Percentiles rank a stretch among this genome's conserved stretches.
Evolutionary conservation across 1,284 basidiomycete genomes (phyloP).

Genomic region (Microbotryum violaceum): DNA sequence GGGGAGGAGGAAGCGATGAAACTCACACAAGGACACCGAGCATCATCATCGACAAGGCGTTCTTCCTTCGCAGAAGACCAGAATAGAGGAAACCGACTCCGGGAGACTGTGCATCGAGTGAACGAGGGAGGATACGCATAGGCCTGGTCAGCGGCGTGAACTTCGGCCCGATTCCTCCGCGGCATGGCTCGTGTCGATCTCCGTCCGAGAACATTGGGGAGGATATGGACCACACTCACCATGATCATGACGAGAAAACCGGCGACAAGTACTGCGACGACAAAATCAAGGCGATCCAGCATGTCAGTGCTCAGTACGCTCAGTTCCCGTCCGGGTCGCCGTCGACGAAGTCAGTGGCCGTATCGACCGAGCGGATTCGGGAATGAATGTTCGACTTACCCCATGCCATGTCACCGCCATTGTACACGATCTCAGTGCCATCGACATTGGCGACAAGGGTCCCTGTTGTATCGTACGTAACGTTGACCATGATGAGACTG

Average conservation of each 20-base stretch:
- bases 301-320: not conserved
- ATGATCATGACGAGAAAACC: slow-evolving; percentile 69
- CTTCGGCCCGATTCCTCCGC: not conserved
- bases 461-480: slow-evolving; percentile 18
- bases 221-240: slow-evolving; percentile 38
- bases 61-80: slow-evolving; percentile 42
- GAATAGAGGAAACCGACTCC: slow-evolving; percentile 9
- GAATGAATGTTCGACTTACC: not conserved
- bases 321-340: not conserved
- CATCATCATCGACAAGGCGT: slow-evolving; percentile 87
- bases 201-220: not conserved
- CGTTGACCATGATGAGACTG: slow-evolving; percentile 3
- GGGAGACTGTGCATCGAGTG: not conserved
- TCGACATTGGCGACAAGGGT: slow-evolving; percentile 11
- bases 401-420: slow-evolving; percentile 19
- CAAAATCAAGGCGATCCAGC: slow-evolving; percentile 2
- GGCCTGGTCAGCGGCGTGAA: not conserved
- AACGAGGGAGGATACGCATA: not conserved
- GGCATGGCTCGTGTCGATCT: not conserved
- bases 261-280: not conserved
- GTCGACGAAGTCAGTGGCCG: not conserved
- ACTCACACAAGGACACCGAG: slow-evolving; percentile 59
- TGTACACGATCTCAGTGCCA: not conserved
- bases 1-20: no score
- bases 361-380: not conserved